phyloP scores from a whole-genome alignment of 306 rosid species.

The Senna tora region DNA sequence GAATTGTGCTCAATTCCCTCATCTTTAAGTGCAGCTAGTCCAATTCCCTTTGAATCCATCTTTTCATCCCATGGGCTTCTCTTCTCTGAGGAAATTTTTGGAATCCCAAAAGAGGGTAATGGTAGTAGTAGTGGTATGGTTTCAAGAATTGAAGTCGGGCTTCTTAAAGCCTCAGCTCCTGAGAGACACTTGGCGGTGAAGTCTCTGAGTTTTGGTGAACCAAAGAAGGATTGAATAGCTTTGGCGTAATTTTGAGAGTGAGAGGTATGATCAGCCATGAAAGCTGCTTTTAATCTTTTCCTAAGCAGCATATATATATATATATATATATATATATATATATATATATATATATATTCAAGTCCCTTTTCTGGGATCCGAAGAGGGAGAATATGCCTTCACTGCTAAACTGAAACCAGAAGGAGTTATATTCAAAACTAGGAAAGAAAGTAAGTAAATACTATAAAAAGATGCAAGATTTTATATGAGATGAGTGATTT shows the following conservation, averaged over 20 bases:
- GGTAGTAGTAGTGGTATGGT: conserved; percentile 50
- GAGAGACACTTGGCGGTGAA: conserved; percentile 55
- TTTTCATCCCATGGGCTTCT: conserved; percentile 52
- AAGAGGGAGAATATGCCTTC: conserved; percentile 27
- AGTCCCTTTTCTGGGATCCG: conserved; percentile 17
- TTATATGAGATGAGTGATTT: neutral
- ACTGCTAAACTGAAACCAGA: conserved; percentile 19
- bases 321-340: too few species aligned
- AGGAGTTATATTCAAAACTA: conserved; percentile 23
- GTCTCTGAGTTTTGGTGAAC: conserved; percentile 70
- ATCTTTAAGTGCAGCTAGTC: conserved; percentile 61
- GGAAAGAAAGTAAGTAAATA: neutral
- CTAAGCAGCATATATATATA: conserved; percentile 58
- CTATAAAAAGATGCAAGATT: conserved; percentile 1
- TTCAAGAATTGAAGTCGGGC: conserved; percentile 85
- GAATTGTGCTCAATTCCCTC: conserved; percentile 34
- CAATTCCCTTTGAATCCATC: conserved; percentile 56
- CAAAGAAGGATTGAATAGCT: conserved; percentile 59
- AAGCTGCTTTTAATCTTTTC: conserved; percentile 73
- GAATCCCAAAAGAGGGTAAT: conserved; percentile 48
- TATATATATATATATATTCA: too few species aligned
- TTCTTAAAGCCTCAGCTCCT: conserved; percentile 53
- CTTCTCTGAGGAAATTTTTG: conserved; percentile 42
- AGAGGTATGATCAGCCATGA: conserved; percentile 80
- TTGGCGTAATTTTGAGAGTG: conserved; percentile 54